A percentile compares a stretch with the other conserved stretches of the same genome.
phyloP scores from a whole-genome alignment of 1,284 basidiomycete genomes.

The Pseudomicrostroma phylloplanum region DNA sequence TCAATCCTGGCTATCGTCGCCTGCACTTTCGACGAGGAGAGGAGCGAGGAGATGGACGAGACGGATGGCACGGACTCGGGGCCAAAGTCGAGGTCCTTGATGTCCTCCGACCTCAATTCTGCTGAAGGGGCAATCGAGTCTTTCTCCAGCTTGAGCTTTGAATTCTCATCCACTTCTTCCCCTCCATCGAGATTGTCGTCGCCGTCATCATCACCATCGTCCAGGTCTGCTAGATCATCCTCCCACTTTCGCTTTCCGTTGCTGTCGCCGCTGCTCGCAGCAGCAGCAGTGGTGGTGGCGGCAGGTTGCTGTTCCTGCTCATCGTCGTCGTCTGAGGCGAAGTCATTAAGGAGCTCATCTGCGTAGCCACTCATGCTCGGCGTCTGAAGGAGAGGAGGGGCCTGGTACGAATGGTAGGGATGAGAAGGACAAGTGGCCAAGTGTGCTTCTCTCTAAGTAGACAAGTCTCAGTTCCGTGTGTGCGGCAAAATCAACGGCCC shows the following conservation, averaged over 20 bases:
- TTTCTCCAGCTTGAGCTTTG: too few species aligned
- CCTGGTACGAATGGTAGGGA: neutral
- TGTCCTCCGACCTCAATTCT: slow-evolving; percentile 84
- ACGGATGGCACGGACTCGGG: slow-evolving; percentile 69
- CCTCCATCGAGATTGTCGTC: slow-evolving; percentile 11
- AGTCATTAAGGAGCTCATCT: slow-evolving; percentile 79
- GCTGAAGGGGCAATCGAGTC: slow-evolving; percentile 79
- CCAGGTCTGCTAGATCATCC: slow-evolving; percentile 41
- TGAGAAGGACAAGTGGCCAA: too few species aligned
- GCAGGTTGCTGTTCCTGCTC: slow-evolving; percentile 35
- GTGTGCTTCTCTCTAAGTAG: too few species aligned
- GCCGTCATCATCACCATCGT: slow-evolving; percentile 21
- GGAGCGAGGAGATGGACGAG: slow-evolving; percentile 76
- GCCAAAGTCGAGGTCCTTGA: slow-evolving; percentile 83
- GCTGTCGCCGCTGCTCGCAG: too few species aligned
- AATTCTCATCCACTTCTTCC: slow-evolving; percentile 51
- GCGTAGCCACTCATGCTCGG: slow-evolving; percentile 57
- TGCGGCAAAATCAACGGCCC: neutral
- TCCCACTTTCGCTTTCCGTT: slow-evolving; percentile 51
- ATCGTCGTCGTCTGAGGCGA: slow-evolving; percentile 51
- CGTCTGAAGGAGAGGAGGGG: neutral
- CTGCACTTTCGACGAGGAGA: slow-evolving; percentile 72
- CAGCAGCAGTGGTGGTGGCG: slow-evolving; percentile 50
- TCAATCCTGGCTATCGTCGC: slow-evolving; percentile 57
- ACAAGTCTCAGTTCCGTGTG: neutral